phyloP scores from a whole-genome alignment of 1,284 basidiomycete genomes.

The Cryptococcus maquisensis region DNA sequence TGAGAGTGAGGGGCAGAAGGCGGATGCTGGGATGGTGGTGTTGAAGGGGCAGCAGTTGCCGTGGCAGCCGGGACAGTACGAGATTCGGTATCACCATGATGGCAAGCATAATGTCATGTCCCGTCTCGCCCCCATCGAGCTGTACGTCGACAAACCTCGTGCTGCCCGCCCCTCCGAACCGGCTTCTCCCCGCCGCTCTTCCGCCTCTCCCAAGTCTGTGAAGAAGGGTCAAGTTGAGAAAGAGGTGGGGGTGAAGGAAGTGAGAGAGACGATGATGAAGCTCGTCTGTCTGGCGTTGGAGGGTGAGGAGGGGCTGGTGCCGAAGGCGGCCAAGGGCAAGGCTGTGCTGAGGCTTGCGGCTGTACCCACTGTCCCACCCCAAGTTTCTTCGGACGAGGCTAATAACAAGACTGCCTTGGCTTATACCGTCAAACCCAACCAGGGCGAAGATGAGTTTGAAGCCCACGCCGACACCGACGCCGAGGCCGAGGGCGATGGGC shows the following conservation, averaged over 20 bases:
- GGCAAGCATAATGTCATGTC: slow-evolving; percentile 95
- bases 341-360: neutral
- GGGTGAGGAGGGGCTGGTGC: slow-evolving; percentile 74
- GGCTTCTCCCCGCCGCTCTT: neutral
- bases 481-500: neutral
- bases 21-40: slow-evolving; percentile 59
- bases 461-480: slow-evolving; percentile 4
- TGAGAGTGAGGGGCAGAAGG: slow-evolving; percentile 47
- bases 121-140: slow-evolving; percentile 74
- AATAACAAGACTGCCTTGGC: neutral
- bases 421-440: neutral
- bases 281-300: slow-evolving; percentile 84
- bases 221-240: slow-evolving; percentile 5
- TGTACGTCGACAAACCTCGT: slow-evolving; percentile 60
- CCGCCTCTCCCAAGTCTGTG: slow-evolving; percentile 10
- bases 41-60: slow-evolving; percentile 77
- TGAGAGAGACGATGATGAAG: slow-evolving; percentile 63
- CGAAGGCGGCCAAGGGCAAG: slow-evolving; percentile 54
- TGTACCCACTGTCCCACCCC: neutral
- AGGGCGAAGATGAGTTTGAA: neutral
- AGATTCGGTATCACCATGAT: slow-evolving; percentile 77
- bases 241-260: slow-evolving; percentile 58
- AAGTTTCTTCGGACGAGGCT: neutral
- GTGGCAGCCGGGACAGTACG: slow-evolving; percentile 82
- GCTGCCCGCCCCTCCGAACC: too few species aligned